Base-by-base conservation (phyloP, 345 rosid species). In the Gynandropsis gynandra region DNA sequence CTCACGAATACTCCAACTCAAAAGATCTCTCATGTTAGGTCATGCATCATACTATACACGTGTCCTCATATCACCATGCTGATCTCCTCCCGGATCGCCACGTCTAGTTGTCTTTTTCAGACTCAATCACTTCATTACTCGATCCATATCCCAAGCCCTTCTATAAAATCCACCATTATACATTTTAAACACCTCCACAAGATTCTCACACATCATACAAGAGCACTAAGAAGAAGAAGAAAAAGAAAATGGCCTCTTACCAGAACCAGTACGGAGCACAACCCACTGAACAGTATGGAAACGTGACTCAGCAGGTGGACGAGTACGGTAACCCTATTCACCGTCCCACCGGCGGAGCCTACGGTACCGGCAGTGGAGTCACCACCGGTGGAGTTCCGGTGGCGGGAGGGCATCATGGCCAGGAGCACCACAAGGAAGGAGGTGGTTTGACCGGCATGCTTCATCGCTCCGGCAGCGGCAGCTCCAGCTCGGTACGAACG, bases 401-500 rank as follows among this genome's bases (percentile, higher is more conserved):
- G 1, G 69, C 54, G 33, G 32, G 45, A 12, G 31, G 71, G 44
- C 72, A 47, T 43, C 67, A 39, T 0, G 69, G 66, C 5, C 65
- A 47, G 27, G 65, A 54, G 13, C 66, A 56, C 31, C 61, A 50
- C 1, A 59, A 50, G 53, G 54, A 54, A 40, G 49, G 50, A 7
- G 63, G 51, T 31, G 64, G 63, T n/a, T 15, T 62, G 29, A 44
- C 65, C 14, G 74, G 71, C 37, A 56, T 63, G 60, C 78, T 80
- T 38, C 83, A 64, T 44, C 81, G 87, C 15, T 71, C 78, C 9
- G 76, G 72, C 24, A 72, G 81, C 39, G 75, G 87, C 54, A 59
- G 66, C 53, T 66, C 71, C 29, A 69, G 83, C 67, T 77, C 89
- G 45, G 93, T 79, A 43, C 12, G 19, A 38, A 9, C 10, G n/a